Base-by-base conservation (phyloP, 2,329 filamentous ascomycete genomes). In the Shiraia bambusicola region DNA sequence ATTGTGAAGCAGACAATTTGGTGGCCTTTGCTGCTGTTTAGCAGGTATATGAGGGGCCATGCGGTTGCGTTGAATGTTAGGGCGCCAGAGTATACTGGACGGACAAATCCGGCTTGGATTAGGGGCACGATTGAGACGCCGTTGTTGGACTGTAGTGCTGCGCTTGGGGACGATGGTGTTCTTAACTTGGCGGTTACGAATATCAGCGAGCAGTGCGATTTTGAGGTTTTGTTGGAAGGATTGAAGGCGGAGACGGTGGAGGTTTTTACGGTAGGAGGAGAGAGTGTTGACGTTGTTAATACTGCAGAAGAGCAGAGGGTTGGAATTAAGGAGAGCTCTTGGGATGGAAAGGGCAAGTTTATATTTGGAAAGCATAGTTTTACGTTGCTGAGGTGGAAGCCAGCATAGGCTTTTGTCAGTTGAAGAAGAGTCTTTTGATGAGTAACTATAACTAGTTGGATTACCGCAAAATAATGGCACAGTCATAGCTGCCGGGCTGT, bases 141-240 rank as follows among this genome's bases (percentile, higher is more conserved):
- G 6, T 89, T 79, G 73, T 64, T 88, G 41, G 85, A 88, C 60
- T 82, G 84, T 17, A 84, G 82, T 49, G 84, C 83, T 2, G 72
- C 76, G 2, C 54, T 84, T 4, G 73, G 76, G 14, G 77, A 80
- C 6, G 75, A 79, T 42, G 86, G 85, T 0, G 77, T 72, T 37
- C 73, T 85, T 1, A 85, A 75, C 49, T 54, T 92, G 49, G 86
- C 79, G 3, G 86, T 91, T 1, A 85, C 89, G 12, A 93, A 93
- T 62, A 77, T 88, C 14, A 66, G 70, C 42, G 81, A 85, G 48
- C 74, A 76, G 7, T 73, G 77, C 48, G 79, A 76, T 41, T 82
- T 84, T 39, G 74, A 78, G 47, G 79, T 79, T 0, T 72, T 78
- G 30, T 36, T 89, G n/a, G 73, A 77, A 28, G 85, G 85, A 0